A percentile compares a stretch with the other conserved stretches of the same genome.
Conservation (phyloP, 441 rosid species). For the Biscutella laevigata region DNA sequence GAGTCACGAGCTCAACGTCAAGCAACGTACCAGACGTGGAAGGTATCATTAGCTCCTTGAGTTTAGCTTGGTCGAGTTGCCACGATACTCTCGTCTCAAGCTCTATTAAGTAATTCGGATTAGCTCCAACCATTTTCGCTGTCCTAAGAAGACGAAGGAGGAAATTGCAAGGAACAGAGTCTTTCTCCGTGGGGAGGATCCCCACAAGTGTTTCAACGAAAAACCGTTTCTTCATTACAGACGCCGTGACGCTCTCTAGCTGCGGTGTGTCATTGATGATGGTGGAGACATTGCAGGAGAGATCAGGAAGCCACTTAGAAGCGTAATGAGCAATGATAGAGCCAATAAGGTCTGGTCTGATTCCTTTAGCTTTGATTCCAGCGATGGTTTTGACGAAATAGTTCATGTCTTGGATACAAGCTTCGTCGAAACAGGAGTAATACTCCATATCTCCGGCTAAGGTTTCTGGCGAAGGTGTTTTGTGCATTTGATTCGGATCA, state of each 20-base stretch:
- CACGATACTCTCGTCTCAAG: slow-evolving; percentile 47
- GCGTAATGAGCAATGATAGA: slow-evolving; percentile 79
- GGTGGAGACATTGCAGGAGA: slow-evolving; percentile 25
- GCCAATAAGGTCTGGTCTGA: slow-evolving; percentile 76
- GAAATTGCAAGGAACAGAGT: slow-evolving; percentile 51
- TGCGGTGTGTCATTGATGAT: slow-evolving; percentile 25
- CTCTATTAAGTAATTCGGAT: slow-evolving; percentile 40
- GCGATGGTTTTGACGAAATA: slow-evolving; percentile 73
- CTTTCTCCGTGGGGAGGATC: slow-evolving; percentile 55
- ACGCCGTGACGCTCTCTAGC: slow-evolving; percentile 18
- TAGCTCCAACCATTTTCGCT: slow-evolving; percentile 43
- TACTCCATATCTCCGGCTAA: slow-evolving; percentile 26
- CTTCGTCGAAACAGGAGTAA: slow-evolving; percentile 65
- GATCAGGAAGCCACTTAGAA: slow-evolving; percentile 54
- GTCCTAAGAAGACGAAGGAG: slow-evolving; percentile 55
- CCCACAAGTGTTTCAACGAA: slow-evolving; percentile 51
- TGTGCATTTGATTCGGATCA: slow-evolving; percentile 31
- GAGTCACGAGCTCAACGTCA: slow-evolving; percentile 59
- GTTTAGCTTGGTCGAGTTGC: slow-evolving; percentile 57
- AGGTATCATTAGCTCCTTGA: slow-evolving; percentile 57
- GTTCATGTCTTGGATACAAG: slow-evolving; percentile 87
- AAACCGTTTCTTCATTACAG: slow-evolving; percentile 43
- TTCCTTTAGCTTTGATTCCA: slow-evolving; percentile 75
- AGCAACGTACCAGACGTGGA: slow-evolving; percentile 30
- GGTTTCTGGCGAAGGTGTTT: slow-evolving; percentile 18